Evolutionary conservation across 352 stramenopile species (phyloP).

Genomic region (Stramenopiles sp.): DNA sequence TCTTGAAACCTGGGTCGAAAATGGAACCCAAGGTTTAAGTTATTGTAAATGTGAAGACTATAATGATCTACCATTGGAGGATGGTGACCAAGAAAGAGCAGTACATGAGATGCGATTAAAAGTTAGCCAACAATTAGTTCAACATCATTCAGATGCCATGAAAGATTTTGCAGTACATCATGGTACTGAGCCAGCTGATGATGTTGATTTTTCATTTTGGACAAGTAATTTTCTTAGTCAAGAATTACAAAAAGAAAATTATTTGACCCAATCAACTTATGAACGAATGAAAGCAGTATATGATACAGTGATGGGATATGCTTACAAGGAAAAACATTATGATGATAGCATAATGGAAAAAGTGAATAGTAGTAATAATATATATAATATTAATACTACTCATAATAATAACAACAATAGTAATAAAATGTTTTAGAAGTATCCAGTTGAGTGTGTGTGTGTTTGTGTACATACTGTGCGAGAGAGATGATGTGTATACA

Average conservation of each 20-base stretch:
- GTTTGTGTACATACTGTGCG: too few species aligned
- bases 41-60: background rate
- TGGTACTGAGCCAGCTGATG: background rate
- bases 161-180: background rate
- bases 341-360: background rate
- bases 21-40: background rate
- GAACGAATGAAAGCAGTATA: background rate
- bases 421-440: too few species aligned
- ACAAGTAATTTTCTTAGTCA: background rate
- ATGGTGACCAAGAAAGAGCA: background rate
- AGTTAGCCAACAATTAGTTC: background rate
- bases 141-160: background rate
- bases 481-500: too few species aligned
- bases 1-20: background rate
- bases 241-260: background rate
- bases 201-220: background rate
- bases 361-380: background rate
- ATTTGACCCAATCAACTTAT: background rate
- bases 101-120: background rate
- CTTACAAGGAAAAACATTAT: background rate
- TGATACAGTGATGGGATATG: background rate
- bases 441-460: too few species aligned
- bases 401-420: too few species aligned
- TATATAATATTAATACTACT: background rate
- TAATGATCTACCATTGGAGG: background rate